A percentile compares a stretch with the other conserved stretches of the same genome.
phyloP scores from a whole-genome alignment of 2,329 filamentous ascomycete genomes.

The Mariannaea sp. region DNA sequence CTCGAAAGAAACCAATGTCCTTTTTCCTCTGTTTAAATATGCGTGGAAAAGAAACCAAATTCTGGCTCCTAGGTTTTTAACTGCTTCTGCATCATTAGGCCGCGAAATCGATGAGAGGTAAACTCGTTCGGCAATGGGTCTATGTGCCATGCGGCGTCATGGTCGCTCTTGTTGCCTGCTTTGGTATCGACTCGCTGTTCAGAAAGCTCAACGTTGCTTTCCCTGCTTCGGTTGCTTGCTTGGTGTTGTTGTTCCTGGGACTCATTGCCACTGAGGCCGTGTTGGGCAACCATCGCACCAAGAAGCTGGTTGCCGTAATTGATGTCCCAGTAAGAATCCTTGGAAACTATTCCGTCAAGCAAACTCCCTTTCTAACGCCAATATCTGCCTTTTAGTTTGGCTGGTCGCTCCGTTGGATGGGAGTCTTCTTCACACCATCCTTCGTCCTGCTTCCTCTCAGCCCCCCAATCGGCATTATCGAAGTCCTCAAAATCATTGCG shows the following conservation, averaged over 20 bases:
- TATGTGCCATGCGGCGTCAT: constrained; percentile 54
- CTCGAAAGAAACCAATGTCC: too few relatives aligned
- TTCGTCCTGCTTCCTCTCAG: constrained; percentile 64
- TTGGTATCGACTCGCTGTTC: constrained; percentile 51
- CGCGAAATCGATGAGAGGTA: constrained; percentile 22
- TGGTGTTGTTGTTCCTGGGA: constrained; percentile 58
- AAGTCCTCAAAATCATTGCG: constrained; percentile 63
- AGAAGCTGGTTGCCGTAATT: constrained; percentile 52
- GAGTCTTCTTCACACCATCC: constrained; percentile 62
- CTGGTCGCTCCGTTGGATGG: constrained; percentile 63
- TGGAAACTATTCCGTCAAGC: too few relatives aligned
- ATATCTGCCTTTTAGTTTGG: constrained; percentile 51
- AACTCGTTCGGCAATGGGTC: constrained; percentile 49
- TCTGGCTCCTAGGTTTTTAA: constrained; percentile 22
- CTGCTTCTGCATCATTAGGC: constrained; percentile 17
- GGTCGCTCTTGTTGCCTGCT: constrained; percentile 48
- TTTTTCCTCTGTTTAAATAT: too few relatives aligned
- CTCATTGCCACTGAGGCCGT: constrained; percentile 53
- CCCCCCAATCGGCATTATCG: constrained; percentile 55
- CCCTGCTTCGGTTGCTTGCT: constrained; percentile 62
- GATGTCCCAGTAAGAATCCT: constrained; percentile 56
- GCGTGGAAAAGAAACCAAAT: too few relatives aligned
- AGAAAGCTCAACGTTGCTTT: constrained; percentile 57
- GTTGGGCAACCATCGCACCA: constrained; percentile 55
- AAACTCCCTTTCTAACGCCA: too few relatives aligned